These are phyloP conservation scores for Lentinula sp. DNA, from an alignment of 768 basidiomycete genomes.

Conservation along the genomic window DNA sequence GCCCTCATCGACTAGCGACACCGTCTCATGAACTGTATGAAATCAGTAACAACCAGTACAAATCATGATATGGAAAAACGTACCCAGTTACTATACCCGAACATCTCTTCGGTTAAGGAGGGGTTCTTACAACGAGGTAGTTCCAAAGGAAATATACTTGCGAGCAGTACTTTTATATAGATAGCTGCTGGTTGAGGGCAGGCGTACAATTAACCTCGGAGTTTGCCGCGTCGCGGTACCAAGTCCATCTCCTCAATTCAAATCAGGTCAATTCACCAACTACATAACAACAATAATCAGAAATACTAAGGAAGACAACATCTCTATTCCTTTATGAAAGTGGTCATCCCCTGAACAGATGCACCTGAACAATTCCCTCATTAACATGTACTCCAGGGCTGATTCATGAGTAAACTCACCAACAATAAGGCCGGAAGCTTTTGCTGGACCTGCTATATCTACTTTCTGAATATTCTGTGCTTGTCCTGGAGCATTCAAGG, in stretches of 20 bases:
- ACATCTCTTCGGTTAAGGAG: background rate
- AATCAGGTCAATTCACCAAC: too few species aligned
- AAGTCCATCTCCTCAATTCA: too few species aligned
- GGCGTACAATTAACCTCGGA: background rate
- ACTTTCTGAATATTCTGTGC: constrained; percentile 24
- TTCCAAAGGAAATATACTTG: background rate
- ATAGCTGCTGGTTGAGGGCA: background rate
- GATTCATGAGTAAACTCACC: constrained; percentile 15
- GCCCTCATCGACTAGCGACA: too few species aligned
- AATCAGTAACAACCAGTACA: too few species aligned
- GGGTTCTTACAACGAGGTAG: background rate
- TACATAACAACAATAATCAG: too few species aligned
- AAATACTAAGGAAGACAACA: background rate
- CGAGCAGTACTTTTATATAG: background rate
- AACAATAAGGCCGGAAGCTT: constrained; percentile 25
- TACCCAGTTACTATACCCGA: background rate
- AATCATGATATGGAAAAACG: background rate
- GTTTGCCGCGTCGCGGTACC: too few species aligned
- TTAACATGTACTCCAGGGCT: background rate
- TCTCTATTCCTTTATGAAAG: constrained; percentile 12
- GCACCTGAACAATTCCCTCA: background rate
- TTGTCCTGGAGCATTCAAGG: constrained; percentile 30
- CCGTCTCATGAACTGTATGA: too few species aligned
- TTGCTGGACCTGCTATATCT: constrained; percentile 24
- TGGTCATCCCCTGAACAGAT: constrained; percentile 13